phyloP scores from a whole-genome alignment of 768 basidiomycete species.

The Nidula microcarpa region DNA sequence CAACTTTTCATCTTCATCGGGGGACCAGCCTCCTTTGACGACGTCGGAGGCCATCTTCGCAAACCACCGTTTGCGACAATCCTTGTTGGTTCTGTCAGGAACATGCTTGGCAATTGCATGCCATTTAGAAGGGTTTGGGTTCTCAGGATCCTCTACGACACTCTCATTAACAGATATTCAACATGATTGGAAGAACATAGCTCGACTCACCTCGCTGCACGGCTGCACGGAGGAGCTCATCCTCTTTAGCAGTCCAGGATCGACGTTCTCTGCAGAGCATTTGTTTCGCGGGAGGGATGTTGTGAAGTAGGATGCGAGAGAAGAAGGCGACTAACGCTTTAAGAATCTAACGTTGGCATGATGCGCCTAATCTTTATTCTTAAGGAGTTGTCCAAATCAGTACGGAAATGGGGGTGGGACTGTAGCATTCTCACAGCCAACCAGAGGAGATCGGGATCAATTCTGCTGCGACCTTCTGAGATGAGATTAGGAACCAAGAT shows the following conservation, averaged over 20 bases:
- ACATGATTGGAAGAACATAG: neutral
- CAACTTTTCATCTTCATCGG: constrained; percentile 56
- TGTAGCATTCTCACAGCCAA: constrained; percentile 20
- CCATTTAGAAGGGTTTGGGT: constrained; percentile 58
- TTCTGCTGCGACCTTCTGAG: constrained; percentile 9
- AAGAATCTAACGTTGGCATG: constrained; percentile 18
- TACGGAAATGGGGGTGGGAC: constrained; percentile 22
- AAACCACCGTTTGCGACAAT: constrained; percentile 63
- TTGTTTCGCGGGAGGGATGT: constrained; percentile 11
- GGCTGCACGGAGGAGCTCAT: constrained; percentile 48
- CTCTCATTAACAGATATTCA: constrained; percentile 5
- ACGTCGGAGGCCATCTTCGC: constrained; percentile 63
- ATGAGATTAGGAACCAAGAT: constrained; percentile 23
- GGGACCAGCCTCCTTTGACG: constrained; percentile 59
- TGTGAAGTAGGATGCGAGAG: constrained; percentile 14
- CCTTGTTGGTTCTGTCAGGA: constrained; percentile 60
- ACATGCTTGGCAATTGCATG: constrained; percentile 62
- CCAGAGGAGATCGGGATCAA: constrained; percentile 28
- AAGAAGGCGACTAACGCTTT: constrained; percentile 7
- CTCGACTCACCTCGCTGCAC: constrained; percentile 39
- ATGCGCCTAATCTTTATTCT: constrained; percentile 21
- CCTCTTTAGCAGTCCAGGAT: constrained; percentile 51
- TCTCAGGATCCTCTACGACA: constrained; percentile 51
- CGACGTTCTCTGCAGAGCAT: constrained; percentile 45
- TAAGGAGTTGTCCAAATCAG: constrained; percentile 11